Conservation (phyloP, 345 rosid genomes). For the Melaleuca quinquenervia region DNA sequence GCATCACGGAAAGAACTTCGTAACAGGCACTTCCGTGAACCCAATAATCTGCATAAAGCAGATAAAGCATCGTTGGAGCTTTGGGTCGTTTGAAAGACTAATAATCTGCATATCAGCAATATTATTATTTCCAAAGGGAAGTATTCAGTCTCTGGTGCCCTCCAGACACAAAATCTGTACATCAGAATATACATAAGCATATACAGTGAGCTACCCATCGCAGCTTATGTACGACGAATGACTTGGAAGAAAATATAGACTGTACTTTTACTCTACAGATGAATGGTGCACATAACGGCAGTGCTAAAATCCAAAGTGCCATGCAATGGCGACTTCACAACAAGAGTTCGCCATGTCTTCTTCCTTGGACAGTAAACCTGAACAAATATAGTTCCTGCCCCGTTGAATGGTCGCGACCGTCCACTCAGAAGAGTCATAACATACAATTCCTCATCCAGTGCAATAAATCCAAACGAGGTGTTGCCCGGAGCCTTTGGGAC, state of each 20-base stretch:
- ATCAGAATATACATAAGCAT: neutral
- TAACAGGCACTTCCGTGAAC: neutral
- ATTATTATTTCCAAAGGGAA: neutral
- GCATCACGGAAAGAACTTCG: neutral
- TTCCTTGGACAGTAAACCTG: conserved; percentile 62
- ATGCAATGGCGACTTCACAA: conserved; percentile 40
- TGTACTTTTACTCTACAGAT: conserved; percentile 17
- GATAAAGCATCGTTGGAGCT: neutral
- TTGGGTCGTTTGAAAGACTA: neutral
- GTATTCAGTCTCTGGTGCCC: neutral
- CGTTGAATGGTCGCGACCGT: conserved; percentile 32
- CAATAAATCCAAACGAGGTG: conserved; percentile 50
- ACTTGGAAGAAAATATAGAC: neutral
- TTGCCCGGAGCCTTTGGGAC: conserved; percentile 39
- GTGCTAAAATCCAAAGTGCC: conserved; percentile 47
- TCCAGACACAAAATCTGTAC: neutral
- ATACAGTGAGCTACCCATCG: neutral
- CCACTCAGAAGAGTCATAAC: conserved; percentile 46
- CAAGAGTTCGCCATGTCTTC: conserved; percentile 62
- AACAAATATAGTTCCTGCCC: conserved; percentile 38
- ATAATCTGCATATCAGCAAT: neutral
- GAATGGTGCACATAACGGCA: conserved; percentile 62
- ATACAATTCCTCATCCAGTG: conserved; percentile 54
- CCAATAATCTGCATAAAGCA: neutral
- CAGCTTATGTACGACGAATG: neutral